Base-by-base conservation (phyloP, 208 protist species). In the Acanthamoeba triangularis region DNA sequence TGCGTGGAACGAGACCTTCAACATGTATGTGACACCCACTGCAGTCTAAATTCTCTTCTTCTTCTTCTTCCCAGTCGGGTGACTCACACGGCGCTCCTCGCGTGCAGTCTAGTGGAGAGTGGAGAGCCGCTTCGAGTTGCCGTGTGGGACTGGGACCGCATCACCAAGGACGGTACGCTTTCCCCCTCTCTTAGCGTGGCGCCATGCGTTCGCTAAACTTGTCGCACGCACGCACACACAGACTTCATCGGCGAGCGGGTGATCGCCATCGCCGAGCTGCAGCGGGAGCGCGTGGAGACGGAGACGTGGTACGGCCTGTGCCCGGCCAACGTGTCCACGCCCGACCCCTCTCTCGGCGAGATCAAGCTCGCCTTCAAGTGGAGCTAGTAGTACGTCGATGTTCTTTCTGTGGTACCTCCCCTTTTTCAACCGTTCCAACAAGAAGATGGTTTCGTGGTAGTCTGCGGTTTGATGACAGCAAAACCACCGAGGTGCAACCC, bases 281-380 rank as follows among this genome's bases (percentile, higher is more conserved):
- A 41, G 67, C 67, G 67, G 8, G 67, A 30, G 33, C n/a, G 67
- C 30, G 6, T 41, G 67, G 67, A 33, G 67, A 41, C 28, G 67
- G 67, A 74, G 67, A 16, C 11, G 33, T 74, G 67, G 67, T 74
- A 74, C 30, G 67, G 67, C 30, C 67, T 74, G 67, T 74, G 67
- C 30, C 67, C 67, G 14, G 67, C 67, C 67, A 41, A 41, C 28
- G 28, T 13, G 33, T 41, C 67, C 67, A 41, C 30, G 8, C 67
- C 67, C 8, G 67, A 74, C 33, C 30, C 67, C 33, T 74, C 67
- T 30, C 67, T 74, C 67, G 67, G 67, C 67, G 67, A 74, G 67
- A 74, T 74, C 67, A 74, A 74, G 67, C 30, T 74, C 33, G 33
- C 67, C 30, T 74, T 74, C 67, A 33, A 74, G 67, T 74, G 67